These are phyloP conservation scores for Cotoneaster glaucophyllus DNA, from an alignment of 306 rosid genomes.

Conservation along the genomic window DNA sequence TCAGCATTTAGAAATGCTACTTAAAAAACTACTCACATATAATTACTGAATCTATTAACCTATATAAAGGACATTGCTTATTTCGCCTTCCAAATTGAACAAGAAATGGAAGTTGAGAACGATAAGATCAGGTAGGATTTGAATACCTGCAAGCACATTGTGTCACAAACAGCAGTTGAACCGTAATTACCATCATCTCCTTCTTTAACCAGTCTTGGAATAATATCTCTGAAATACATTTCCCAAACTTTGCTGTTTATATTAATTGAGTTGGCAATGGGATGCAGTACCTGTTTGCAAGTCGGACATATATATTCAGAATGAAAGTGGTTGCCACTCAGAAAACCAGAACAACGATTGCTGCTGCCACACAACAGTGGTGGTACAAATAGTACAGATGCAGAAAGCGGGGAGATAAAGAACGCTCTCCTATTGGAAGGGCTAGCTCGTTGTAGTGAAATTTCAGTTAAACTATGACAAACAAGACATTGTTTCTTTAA, in stretches of 20 bases:
- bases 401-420: not conserved
- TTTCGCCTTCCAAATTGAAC: not conserved
- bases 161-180: constrained; percentile 81
- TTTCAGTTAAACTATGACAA: not conserved
- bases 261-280: constrained; percentile 61
- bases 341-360: not conserved
- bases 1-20: not conserved
- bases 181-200: constrained; percentile 92
- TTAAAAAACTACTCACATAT: not conserved
- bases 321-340: constrained; percentile 2
- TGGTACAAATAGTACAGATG: not conserved
- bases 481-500: not conserved
- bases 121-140: not conserved
- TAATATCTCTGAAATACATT: constrained; percentile 69
- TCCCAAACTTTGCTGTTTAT: constrained; percentile 75
- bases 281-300: constrained; percentile 72
- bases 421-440: not conserved
- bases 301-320: constrained; percentile 7
- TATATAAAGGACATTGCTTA: too few relatives aligned
- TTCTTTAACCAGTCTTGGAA: constrained; percentile 67
- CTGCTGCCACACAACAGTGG: not conserved
- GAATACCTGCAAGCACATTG: constrained; percentile 88
- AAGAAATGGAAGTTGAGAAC: not conserved
- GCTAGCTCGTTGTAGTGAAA: not conserved
- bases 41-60: not conserved